These are phyloP conservation scores for Juncus inflexus DNA, from an alignment of 176 grass and related monocot species.

Conservation along the genomic window DNA sequence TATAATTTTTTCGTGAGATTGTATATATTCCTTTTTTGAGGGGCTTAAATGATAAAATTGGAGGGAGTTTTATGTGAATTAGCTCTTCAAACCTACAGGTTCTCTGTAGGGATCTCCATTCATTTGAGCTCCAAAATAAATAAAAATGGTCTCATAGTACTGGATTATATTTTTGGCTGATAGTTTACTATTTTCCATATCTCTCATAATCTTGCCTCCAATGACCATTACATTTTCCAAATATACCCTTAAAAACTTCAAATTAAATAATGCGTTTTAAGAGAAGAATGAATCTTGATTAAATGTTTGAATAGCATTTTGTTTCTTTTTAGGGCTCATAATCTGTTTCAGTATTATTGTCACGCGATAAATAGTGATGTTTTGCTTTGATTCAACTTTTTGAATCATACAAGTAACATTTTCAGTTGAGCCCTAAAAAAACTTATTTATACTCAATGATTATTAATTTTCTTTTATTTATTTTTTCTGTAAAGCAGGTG, in stretches of 20 bases:
- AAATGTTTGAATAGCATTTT: too few relatives aligned
- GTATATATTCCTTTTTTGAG: neutral
- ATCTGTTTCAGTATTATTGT: neutral
- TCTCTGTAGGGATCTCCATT: constrained; percentile 72
- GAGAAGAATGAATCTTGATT: too few relatives aligned
- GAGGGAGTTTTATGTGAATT: constrained; percentile 51
- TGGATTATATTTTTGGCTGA: constrained; percentile 39
- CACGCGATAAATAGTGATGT: neutral
- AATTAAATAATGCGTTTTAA: too few relatives aligned
- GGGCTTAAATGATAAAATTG: constrained; percentile 43
- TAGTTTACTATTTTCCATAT: constrained; percentile 28
- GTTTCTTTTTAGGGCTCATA: too few relatives aligned
- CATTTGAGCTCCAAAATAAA: constrained; percentile 50
- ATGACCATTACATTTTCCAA: constrained; percentile 40
- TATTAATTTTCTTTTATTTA: neutral
- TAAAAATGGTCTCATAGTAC: constrained; percentile 69
- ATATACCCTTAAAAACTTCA: too few relatives aligned
- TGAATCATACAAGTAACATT: too few relatives aligned
- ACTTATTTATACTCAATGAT: too few relatives aligned
- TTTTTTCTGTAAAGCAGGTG: constrained; percentile 12
- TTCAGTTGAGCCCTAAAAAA: too few relatives aligned
- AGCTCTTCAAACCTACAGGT: constrained; percentile 80
- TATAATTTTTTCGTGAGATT: too few relatives aligned
- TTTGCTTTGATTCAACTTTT: neutral
- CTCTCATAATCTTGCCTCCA: constrained; percentile 69